phyloP scores from a whole-genome alignment of 768 basidiomycete species.

The Phaeotremella skinneri region DNA sequence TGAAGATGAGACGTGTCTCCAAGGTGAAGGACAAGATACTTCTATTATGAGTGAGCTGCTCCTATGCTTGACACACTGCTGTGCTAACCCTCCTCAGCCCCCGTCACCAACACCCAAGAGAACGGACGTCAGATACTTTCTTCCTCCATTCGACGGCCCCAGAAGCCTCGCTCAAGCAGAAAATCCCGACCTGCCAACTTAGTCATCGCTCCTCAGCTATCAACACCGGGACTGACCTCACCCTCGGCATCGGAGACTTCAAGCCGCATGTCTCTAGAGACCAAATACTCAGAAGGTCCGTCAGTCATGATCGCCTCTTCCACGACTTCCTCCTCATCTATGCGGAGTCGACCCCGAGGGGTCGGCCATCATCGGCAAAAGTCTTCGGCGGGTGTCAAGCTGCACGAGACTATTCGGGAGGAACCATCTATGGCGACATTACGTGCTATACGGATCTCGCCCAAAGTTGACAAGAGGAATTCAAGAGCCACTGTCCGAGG shows the following conservation, averaged over 20 bases:
- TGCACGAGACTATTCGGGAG: slow-evolving; percentile 38
- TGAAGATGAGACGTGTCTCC: slow-evolving; percentile 12
- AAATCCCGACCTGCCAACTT: slow-evolving; percentile 31
- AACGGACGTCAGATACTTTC: slow-evolving; percentile 24
- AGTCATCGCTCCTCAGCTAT: slow-evolving; percentile 10
- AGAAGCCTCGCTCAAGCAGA: slow-evolving; percentile 11
- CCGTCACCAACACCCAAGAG: slow-evolving; percentile 1
- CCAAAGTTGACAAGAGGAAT: not conserved
- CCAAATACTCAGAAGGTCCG: slow-evolving; percentile 24
- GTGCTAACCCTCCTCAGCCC: not conserved
- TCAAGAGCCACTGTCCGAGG: not conserved
- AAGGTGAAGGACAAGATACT: slow-evolving; percentile 29
- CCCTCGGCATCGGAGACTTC: slow-evolving; percentile 41
- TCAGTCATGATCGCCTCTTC: slow-evolving; percentile 12
- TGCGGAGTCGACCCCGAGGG: slow-evolving; percentile 18
- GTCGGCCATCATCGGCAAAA: slow-evolving; percentile 40
- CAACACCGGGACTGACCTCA: slow-evolving; percentile 39
- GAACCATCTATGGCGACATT: slow-evolving; percentile 37
- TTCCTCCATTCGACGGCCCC: slow-evolving; percentile 10
- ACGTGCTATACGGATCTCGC: slow-evolving; percentile 12
- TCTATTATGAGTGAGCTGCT: slow-evolving; percentile 28
- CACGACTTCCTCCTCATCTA: not conserved
- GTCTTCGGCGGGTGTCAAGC: slow-evolving; percentile 35
- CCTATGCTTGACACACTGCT: not conserved
- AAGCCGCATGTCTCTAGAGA: slow-evolving; percentile 36